Percentiles rank a stretch among this genome's conserved stretches.
phyloP scores from a whole-genome alignment of 305 asterid genomes.

The Nicotiana rustica region DNA sequence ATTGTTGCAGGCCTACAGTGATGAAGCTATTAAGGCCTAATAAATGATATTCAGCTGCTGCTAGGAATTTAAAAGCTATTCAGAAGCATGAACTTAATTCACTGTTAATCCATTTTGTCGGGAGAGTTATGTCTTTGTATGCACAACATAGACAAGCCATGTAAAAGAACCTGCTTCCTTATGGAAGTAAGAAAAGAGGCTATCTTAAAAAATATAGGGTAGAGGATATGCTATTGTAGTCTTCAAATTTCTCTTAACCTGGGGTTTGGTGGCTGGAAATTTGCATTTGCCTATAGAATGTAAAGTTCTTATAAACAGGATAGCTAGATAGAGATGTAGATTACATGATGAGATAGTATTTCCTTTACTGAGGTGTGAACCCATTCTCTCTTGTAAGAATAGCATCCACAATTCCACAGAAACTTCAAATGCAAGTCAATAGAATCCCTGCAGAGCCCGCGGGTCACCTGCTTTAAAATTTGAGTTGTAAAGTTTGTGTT shows the following conservation, averaged over 20 bases:
- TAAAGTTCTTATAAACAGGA: not conserved
- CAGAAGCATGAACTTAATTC: not conserved
- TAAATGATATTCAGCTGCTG: conserved; percentile 14
- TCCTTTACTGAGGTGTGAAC: not conserved
- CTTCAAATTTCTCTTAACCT: conserved; percentile 19
- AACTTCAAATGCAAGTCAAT: not conserved
- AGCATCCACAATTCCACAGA: not conserved
- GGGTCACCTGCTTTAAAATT: not conserved
- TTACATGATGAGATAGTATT: not conserved
- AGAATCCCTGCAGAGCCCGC: not conserved
- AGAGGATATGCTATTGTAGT: conserved; percentile 28
- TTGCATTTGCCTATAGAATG: conserved; percentile 12
- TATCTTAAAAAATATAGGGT: not conserved
- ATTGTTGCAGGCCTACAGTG: not conserved
- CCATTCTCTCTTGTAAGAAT: conserved; percentile 3
- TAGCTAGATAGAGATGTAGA: not conserved
- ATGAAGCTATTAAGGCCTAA: conserved; percentile 8
- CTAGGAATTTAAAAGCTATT: not conserved
- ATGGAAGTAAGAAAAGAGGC: not conserved
- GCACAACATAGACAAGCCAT: not conserved
- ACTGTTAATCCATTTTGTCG: not conserved
- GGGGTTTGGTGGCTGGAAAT: not conserved
- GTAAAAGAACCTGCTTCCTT: not conserved
- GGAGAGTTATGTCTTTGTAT: not conserved
- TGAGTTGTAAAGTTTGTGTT: conserved; percentile 12